Evolutionary conservation across 129 eudicot species (phyloP).

Genomic region (Lonicera japonica): DNA sequence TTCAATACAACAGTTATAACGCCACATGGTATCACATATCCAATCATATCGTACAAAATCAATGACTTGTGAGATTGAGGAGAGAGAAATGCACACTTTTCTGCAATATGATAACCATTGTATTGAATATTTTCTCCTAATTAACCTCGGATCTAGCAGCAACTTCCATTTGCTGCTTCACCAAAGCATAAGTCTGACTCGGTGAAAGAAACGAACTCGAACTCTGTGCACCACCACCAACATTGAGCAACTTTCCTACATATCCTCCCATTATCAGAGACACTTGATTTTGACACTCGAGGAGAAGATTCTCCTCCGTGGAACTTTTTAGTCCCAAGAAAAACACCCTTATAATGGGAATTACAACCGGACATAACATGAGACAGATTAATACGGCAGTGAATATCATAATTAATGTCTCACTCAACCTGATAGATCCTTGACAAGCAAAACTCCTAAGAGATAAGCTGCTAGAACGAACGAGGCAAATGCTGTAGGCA

Average conservation of each 20-base stretch:
- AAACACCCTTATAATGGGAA: conserved; percentile 40
- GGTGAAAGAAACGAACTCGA: conserved; percentile 51
- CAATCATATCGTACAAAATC: no score
- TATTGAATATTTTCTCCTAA: no score
- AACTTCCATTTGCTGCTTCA: conserved; percentile 89
- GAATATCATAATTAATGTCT: conserved; percentile 27
- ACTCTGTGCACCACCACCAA: no score
- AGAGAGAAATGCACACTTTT: no score
- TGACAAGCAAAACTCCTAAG: conserved; percentile 41
- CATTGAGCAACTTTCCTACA: conserved; percentile 40
- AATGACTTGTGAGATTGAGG: no score
- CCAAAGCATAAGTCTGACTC: conserved; percentile 68
- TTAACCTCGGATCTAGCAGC: conserved; percentile 89
- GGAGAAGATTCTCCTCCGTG: conserved; percentile 40
- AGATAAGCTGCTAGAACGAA: conserved; percentile 66
- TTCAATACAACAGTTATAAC: no score
- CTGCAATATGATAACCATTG: no score
- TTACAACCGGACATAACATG: conserved; percentile 37
- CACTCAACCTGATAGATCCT: conserved; percentile 33
- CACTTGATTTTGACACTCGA: conserved; percentile 27
- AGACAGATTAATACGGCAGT: conserved; percentile 35
- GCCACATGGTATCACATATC: no score
- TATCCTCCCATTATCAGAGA: conserved; percentile 18
- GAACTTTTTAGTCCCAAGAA: conserved; percentile 21
- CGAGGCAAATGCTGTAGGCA: conserved; percentile 39